Percentiles rank a stretch among this genome's conserved stretches.
phyloP scores from a whole-genome alignment of 106 monocot genomes.

The Allium sativum region DNA sequence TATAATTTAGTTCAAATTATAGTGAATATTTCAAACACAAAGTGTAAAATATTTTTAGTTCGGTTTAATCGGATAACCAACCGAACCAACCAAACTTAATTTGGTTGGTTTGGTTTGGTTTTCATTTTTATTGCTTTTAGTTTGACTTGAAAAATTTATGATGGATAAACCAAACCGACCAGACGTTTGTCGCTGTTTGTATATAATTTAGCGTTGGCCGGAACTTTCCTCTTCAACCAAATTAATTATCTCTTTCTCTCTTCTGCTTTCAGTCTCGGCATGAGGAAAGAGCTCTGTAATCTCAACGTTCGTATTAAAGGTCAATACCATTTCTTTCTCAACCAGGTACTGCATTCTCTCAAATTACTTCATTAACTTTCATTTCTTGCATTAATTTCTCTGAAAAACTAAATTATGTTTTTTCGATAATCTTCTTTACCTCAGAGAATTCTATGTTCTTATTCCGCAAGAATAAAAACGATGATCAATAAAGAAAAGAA shows the following conservation, averaged over 20 bases:
- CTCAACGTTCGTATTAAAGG: constrained; percentile 67
- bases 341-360: constrained; percentile 37
- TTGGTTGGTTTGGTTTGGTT: too few relatives aligned
- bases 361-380: background rate
- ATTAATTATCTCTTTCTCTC: background rate
- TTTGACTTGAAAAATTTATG: too few relatives aligned
- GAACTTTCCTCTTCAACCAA: background rate
- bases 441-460: constrained; percentile 3
- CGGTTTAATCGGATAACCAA: too few relatives aligned
- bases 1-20: too few relatives aligned
- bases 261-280: background rate
- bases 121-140: too few relatives aligned
- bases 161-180: too few relatives aligned
- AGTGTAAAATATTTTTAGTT: too few relatives aligned
- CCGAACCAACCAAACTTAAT: too few relatives aligned
- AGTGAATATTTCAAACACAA: too few relatives aligned
- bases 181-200: too few relatives aligned
- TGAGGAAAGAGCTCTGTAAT: constrained; percentile 46
- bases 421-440: background rate
- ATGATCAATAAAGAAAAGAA: background rate
- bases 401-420: constrained; percentile 1
- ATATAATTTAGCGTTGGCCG: too few relatives aligned
- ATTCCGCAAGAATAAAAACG: constrained; percentile 6
- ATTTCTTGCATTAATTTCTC: background rate
- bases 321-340: constrained; percentile 47